These are phyloP conservation scores for Fomitopsis palustris DNA, from an alignment of 1,284 basidiomycete genomes.

Conservation along the genomic window DNA sequence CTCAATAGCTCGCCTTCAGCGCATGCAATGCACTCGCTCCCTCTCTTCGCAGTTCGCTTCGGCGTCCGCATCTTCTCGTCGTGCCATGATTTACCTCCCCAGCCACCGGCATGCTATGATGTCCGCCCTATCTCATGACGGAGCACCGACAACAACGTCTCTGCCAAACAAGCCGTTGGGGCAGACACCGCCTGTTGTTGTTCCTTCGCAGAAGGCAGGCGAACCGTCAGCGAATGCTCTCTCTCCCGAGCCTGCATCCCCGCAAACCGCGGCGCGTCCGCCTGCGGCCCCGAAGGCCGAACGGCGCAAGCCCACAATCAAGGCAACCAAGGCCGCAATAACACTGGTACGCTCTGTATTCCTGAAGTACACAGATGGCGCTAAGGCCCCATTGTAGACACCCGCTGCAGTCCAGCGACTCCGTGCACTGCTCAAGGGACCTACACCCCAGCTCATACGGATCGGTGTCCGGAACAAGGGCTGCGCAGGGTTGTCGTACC, in stretches of 20 bases:
- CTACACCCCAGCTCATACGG: constrained; percentile 89
- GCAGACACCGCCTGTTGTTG: constrained; percentile 49
- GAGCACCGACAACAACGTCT: constrained; percentile 15
- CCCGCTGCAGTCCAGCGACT: constrained; percentile 78
- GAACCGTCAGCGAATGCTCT: constrained; percentile 33
- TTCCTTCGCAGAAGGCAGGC: constrained; percentile 37
- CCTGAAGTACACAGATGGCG: not conserved
- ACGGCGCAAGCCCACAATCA: constrained; percentile 62
- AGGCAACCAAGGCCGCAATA: constrained; percentile 80
- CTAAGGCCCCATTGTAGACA: constrained; percentile 49
- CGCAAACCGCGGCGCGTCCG: constrained; percentile 66
- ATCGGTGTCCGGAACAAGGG: constrained; percentile 98
- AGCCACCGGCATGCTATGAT: constrained; percentile 52
- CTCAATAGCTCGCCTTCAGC: not conserved
- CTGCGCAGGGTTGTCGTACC: constrained; percentile 97
- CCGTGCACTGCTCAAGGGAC: constrained; percentile 65
- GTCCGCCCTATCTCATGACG: constrained; percentile 43
- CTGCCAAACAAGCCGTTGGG: constrained; percentile 30
- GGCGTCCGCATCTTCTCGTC: constrained; percentile 8
- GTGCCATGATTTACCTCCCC: constrained; percentile 20
- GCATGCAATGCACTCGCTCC: constrained; percentile 1
- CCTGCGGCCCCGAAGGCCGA: constrained; percentile 63
- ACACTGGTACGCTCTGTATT: constrained; percentile 52
- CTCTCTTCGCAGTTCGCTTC: not conserved
- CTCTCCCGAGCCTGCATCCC: constrained; percentile 58